Evolutionary conservation across 768 basidiomycete species (phyloP).

Genomic region (Mycena amicta): DNA sequence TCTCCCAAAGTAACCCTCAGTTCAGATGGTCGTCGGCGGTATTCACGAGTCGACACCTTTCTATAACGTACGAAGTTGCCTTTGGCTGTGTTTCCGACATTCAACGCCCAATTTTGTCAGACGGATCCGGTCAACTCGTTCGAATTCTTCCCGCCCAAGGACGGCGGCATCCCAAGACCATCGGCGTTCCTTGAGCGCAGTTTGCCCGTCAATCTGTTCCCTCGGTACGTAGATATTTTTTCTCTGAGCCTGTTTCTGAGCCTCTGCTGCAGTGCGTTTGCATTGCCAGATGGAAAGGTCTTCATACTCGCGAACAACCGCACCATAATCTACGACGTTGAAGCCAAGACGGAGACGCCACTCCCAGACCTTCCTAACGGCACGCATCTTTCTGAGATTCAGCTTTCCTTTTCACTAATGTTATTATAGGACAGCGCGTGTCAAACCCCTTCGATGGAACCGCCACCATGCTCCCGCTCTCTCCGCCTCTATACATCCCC

Average conservation of each 20-base stretch:
- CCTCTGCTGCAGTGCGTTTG: slow-evolving; percentile 39
- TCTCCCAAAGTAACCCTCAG: too few species aligned
- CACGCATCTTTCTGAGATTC: too few species aligned
- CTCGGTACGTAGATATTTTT: slow-evolving; percentile 49
- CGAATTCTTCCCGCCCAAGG: slow-evolving; percentile 57
- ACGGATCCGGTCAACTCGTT: slow-evolving; percentile 39
- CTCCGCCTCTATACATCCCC: slow-evolving; percentile 33
- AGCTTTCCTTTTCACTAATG: too few species aligned
- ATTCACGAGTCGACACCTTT: slow-evolving; percentile 36
- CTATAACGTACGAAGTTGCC: slow-evolving; percentile 8
- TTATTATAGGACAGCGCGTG: neutral
- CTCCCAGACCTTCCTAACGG: slow-evolving; percentile 28
- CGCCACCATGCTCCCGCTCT: slow-evolving; percentile 40
- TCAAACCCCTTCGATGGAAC: slow-evolving; percentile 57
- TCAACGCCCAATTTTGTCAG: too few species aligned
- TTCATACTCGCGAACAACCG: slow-evolving; percentile 40
- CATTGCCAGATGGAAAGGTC: slow-evolving; percentile 53
- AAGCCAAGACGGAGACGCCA: slow-evolving; percentile 34
- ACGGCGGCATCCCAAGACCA: slow-evolving; percentile 39
- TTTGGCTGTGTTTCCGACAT: neutral
- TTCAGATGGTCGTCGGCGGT: slow-evolving; percentile 39
- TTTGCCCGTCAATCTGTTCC: slow-evolving; percentile 58
- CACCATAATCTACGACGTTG: slow-evolving; percentile 38
- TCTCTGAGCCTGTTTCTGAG: slow-evolving; percentile 45
- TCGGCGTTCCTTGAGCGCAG: slow-evolving; percentile 54